Evolutionary conservation across 2,329 filamentous ascomycete genomes (phyloP).

Genomic region (Penicillium palitans): DNA sequence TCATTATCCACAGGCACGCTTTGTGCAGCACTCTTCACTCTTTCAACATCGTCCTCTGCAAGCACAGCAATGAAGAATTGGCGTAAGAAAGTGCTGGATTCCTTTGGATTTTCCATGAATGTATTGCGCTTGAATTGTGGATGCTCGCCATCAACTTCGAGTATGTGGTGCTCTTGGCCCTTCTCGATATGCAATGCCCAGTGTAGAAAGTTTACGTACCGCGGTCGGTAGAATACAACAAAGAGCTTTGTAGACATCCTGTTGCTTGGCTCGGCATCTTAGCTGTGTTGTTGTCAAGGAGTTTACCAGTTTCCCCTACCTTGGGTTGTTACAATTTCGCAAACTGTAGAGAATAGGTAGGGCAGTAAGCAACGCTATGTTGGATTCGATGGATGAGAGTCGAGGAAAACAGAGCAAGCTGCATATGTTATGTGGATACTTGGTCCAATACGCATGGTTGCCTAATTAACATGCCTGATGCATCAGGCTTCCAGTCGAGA

Average conservation of each 20-base stretch:
- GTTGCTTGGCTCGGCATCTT: not conserved
- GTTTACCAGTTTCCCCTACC: not conserved
- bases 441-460: not conserved
- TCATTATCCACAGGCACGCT: slow-evolving; percentile 2
- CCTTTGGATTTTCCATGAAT: not conserved
- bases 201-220: not conserved
- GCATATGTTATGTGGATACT: too few relatives aligned
- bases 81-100: not conserved
- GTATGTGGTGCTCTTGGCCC: not conserved
- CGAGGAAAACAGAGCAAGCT: not conserved
- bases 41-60: not conserved
- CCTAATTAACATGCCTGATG: not conserved
- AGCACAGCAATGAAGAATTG: not conserved
- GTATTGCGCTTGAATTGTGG: not conserved
- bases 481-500: not conserved
- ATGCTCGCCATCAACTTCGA: slow-evolving; percentile 1
- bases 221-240: slow-evolving; percentile 1
- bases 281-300: not conserved
- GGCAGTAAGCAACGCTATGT: not conserved
- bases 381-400: not conserved
- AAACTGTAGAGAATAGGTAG: not conserved
- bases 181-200: not conserved
- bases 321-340: not conserved
- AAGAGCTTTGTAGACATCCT: not conserved
- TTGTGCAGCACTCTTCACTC: not conserved